These are phyloP conservation scores for Emmonsiellopsis sp. DNA, from an alignment of 2,329 filamentous ascomycete species.

Conservation along the genomic window DNA sequence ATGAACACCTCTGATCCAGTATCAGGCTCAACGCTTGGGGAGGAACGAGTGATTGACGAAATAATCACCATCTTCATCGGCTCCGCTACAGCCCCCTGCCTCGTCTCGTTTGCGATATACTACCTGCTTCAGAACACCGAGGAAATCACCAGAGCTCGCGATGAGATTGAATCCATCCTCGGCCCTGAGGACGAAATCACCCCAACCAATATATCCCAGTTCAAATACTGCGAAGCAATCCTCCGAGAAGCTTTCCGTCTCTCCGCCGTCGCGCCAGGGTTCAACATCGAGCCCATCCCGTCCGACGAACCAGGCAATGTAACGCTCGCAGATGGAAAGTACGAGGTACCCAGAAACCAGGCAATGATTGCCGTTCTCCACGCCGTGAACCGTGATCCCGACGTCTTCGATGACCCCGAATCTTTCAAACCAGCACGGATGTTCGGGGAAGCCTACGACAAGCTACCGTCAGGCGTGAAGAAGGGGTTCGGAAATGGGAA, in stretches of 20 bases:
- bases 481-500: conserved; percentile 66
- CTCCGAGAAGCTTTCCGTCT: conserved; percentile 59
- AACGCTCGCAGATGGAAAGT: conserved; percentile 50
- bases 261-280: conserved; percentile 49
- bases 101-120: conserved; percentile 57
- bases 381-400: conserved; percentile 54
- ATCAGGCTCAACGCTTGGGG: conserved; percentile 48
- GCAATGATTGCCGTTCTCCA: conserved; percentile 43
- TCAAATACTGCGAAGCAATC: conserved; percentile 58
- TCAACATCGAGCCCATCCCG: conserved; percentile 45
- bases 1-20: conserved; percentile 51
- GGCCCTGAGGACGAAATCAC: conserved; percentile 50
- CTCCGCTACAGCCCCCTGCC: conserved; percentile 62
- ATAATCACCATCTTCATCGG: conserved; percentile 56
- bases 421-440: conserved; percentile 64
- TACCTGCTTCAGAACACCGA: conserved; percentile 55
- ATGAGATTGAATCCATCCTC: conserved; percentile 58
- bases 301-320: conserved; percentile 35
- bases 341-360: conserved; percentile 47
- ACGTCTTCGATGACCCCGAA: conserved; percentile 54
- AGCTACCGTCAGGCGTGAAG: conserved; percentile 53
- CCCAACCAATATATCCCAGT: conserved; percentile 49
- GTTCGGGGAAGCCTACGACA: conserved; percentile 59
- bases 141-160: conserved; percentile 50
- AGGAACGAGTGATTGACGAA: conserved; percentile 57